Evolutionary conservation across 2,329 filamentous ascomycete species (phyloP).

Genomic region (Cucurbitaria berberidis): DNA sequence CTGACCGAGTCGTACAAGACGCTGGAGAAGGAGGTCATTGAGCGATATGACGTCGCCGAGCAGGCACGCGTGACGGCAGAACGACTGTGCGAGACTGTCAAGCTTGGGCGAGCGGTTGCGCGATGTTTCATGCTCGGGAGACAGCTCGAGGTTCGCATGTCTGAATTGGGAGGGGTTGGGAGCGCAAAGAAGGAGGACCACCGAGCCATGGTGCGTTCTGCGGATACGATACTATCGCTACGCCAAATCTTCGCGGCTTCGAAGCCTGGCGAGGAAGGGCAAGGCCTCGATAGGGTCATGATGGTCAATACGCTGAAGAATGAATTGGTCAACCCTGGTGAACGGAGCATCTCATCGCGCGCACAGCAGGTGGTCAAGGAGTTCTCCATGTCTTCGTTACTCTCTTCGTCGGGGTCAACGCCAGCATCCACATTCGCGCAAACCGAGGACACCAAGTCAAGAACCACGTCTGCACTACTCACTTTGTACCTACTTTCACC

Average conservation of each 20-base stretch:
- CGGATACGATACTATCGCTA: conserved; percentile 77
- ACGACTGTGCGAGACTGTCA: conserved; percentile 79
- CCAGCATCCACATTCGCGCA: conserved; percentile 61
- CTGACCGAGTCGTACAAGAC: conserved; percentile 86
- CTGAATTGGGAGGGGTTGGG: conserved; percentile 65
- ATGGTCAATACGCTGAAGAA: conserved; percentile 74
- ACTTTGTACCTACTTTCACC: conserved; percentile 85
- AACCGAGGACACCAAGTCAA: conserved; percentile 75
- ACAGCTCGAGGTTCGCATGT: conserved; percentile 85
- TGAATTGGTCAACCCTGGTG: conserved; percentile 72
- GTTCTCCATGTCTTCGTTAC: conserved; percentile 73
- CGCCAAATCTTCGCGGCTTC: conserved; percentile 73
- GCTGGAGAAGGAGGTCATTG: conserved; percentile 83
- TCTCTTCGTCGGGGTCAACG: conserved; percentile 42
- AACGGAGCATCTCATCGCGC: conserved; percentile 73
- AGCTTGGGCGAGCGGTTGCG: conserved; percentile 75
- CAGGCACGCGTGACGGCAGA: conserved; percentile 79
- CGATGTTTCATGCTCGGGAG: conserved; percentile 81
- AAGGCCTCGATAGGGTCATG: conserved; percentile 75
- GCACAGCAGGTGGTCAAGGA: conserved; percentile 82
- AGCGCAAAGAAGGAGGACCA: conserved; percentile 70
- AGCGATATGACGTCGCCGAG: conserved; percentile 84
- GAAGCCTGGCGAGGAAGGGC: conserved; percentile 74
- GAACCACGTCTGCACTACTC: conserved; percentile 74
- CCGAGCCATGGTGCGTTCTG: conserved; percentile 78